phyloP scores from a whole-genome alignment of 768 basidiomycete genomes.

The Pleurotus sapidus region DNA sequence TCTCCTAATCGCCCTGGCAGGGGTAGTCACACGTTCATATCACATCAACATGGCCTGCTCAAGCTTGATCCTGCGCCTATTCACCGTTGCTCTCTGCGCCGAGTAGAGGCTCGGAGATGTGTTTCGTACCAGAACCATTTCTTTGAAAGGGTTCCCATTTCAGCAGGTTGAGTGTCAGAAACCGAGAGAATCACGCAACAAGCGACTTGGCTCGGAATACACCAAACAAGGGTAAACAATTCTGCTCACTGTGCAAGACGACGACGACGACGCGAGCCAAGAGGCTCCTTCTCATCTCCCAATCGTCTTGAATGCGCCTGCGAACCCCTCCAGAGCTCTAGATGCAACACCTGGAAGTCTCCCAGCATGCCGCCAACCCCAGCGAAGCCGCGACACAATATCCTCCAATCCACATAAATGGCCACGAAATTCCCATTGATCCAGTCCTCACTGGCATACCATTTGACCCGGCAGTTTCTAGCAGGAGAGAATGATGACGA shows the following conservation, averaged over 20 bases:
- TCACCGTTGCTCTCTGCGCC: too few species aligned
- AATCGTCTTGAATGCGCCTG: not conserved
- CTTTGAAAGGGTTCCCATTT: not conserved
- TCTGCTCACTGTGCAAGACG: conserved; percentile 6
- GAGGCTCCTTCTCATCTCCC: not conserved
- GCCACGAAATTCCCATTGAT: conserved; percentile 78
- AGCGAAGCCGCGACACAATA: not conserved
- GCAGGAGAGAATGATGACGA: conserved; percentile 19
- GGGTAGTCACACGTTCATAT: too few species aligned
- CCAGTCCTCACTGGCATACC: conserved; percentile 54
- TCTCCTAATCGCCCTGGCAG: too few species aligned
- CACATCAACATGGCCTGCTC: too few species aligned
- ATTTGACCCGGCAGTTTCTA: conserved; percentile 54
- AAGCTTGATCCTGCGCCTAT: too few species aligned
- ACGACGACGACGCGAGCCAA: conserved; percentile 4
- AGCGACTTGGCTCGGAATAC: conserved; percentile 7
- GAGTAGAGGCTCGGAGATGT: too few species aligned
- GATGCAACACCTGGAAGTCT: conserved; percentile 1
- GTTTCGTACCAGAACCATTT: not conserved
- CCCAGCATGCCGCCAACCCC: not conserved
- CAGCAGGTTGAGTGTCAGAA: not conserved
- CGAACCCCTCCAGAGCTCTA: not conserved
- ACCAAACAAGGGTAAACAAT: conserved; percentile 5
- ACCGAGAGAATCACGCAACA: conserved; percentile 6
- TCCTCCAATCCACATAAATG: conserved; percentile 20